Conservation (phyloP, 2,329 filamentous ascomycete species). For the Calcarisporium arbuscula region DNA sequence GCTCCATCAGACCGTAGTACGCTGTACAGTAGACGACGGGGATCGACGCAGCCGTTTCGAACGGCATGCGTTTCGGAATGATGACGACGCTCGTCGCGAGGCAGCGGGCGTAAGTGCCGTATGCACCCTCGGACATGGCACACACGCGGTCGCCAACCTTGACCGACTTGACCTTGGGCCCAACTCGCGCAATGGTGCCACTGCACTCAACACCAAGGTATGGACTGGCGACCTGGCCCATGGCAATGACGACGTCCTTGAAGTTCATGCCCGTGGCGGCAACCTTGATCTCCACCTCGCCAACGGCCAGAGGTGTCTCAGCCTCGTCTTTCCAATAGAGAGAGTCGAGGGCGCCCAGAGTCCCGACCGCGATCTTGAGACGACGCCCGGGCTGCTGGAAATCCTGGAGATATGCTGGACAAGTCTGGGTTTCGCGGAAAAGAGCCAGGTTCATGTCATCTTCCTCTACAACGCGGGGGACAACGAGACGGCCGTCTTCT, state of each 20-base stretch:
- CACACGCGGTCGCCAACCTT: conserved; percentile 71
- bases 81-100: conserved; percentile 25
- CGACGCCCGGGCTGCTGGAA: conserved; percentile 31
- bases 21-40: conserved; percentile 35
- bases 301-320: conserved; percentile 19
- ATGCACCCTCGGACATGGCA: conserved; percentile 26
- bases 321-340: conserved; percentile 32
- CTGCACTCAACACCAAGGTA: conserved; percentile 34
- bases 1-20: conserved; percentile 30
- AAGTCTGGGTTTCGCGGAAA: conserved; percentile 18
- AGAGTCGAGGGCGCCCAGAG: conserved; percentile 30
- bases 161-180: conserved; percentile 54
- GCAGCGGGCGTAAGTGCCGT: conserved; percentile 26
- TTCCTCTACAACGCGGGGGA: conserved; percentile 21
- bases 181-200: conserved; percentile 41
- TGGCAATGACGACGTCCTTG: conserved; percentile 38
- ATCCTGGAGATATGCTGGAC: conserved; percentile 22
- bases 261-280: conserved; percentile 39
- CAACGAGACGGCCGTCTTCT: conserved; percentile 18
- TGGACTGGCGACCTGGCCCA: conserved; percentile 27
- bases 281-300: conserved; percentile 38
- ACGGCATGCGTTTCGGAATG: conserved; percentile 30
- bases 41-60: conserved; percentile 31
- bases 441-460: conserved; percentile 19
- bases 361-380: conserved; percentile 32